Conservation (phyloP, 768 basidiomycete species). For the Dentipellis sp. region DNA sequence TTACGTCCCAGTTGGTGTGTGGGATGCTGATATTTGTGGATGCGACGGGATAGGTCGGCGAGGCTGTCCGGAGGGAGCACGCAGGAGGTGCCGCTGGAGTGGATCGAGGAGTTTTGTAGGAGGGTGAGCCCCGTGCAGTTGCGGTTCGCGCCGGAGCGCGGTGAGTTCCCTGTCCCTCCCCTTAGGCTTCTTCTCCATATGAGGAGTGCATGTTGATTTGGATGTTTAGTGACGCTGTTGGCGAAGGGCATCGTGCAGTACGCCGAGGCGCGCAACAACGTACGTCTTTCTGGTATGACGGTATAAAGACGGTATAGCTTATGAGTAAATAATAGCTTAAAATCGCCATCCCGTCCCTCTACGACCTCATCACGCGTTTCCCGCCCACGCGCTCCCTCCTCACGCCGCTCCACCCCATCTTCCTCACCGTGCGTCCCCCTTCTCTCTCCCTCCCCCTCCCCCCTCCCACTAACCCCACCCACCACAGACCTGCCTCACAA, state of each 20-base stretch:
- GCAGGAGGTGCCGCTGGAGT: not conserved
- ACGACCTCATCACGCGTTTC: conserved; percentile 53
- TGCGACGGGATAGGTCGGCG: not conserved
- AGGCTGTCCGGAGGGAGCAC: not conserved
- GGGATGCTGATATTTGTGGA: not conserved
- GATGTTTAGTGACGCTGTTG: conserved; percentile 46
- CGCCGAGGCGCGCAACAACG: conserved; percentile 41
- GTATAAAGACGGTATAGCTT: not conserved
- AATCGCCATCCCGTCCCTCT: conserved; percentile 48
- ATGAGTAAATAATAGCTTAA: conserved; percentile 31
- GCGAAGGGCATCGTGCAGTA: conserved; percentile 53
- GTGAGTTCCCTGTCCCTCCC: conserved; percentile 24
- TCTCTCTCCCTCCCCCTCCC: not conserved
- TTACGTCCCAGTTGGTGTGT: not conserved
- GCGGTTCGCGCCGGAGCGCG: conserved; percentile 58
- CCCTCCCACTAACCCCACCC: not conserved
- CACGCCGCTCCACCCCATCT: conserved; percentile 62
- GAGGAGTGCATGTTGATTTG: conserved; percentile 3
- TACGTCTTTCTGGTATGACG: conserved; percentile 23
- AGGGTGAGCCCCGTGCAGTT: conserved; percentile 57
- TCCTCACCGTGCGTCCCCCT: conserved; percentile 42
- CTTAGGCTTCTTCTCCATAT: not conserved
- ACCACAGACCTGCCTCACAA: conserved; percentile 45
- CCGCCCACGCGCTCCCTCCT: conserved; percentile 46
- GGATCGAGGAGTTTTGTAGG: conserved; percentile 40